Evolutionary conservation across 345 rosid species (phyloP), one percentile per base, ranked within the genome.

Genomic region (Cardamine resedifolia): DNA sequence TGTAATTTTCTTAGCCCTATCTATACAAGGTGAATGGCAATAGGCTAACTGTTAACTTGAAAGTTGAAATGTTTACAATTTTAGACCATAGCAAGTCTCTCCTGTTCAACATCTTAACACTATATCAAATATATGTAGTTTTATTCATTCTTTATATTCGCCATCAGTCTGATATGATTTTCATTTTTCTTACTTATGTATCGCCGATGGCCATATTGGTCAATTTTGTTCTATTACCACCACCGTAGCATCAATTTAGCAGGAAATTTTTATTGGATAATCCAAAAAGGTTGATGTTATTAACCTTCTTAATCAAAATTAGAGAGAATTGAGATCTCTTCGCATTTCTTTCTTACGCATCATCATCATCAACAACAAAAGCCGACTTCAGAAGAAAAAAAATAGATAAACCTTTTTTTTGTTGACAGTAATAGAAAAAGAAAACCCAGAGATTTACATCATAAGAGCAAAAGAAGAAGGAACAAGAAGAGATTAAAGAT

Each of bases 391-490:
- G 27, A 53, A 67, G 28, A 30, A 12, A 24, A 24, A 51, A 47
- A 33, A 36, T 10, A 30, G 21, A 28, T 18, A 18, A 20, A 52
- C 39, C 49, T 20, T 10, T 8, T n/a, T 49, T 11, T 30, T 56
- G 64, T 7, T 24, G 76, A 73, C 12, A 65, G 58, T 45, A 44
- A 64, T 16, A 1, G 18, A 55, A 33, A 15, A 15, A 27, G 16
- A 10, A 30, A 31, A 24, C 23, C 21, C 10, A 49, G 55, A 60
- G 49, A 59, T 67, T 67, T 68, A 68, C 78, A 68, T 68, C 64
- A 31, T 28, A 66, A 50, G 67, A 73, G 11, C 33, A 43, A 64
- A 65, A 58, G 68, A 70, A 60, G 16, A 41, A 43, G 19, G 7
- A 44, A 44, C 48, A 44, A 44, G 20, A 44, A 44, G 20, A 44